Percentiles rank a stretch among this genome's conserved stretches.
Evolutionary conservation across 148 eudicot species (phyloP).

Genomic region (Persicaria tinctoria): DNA sequence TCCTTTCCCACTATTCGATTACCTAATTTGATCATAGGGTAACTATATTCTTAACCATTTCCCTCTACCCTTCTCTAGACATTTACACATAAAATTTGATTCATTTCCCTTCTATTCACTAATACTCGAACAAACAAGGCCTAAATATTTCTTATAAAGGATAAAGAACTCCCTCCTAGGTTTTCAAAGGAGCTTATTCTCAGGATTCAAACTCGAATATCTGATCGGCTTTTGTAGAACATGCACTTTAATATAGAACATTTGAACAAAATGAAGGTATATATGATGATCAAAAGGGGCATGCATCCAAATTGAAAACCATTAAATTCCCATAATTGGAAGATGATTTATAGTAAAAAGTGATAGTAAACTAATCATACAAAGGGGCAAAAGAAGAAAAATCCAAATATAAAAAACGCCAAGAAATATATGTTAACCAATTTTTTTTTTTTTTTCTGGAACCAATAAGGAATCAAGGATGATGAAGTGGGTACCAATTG

Average conservation of each 20-base stretch:
- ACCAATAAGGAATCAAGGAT: neutral
- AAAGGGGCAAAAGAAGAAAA: neutral
- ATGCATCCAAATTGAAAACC: neutral
- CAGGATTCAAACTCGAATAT: too few species aligned
- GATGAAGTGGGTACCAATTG: constrained; percentile 41
- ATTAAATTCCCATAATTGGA: neutral
- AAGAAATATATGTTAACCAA: neutral
- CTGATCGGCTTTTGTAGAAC: neutral
- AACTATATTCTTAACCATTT: too few species aligned
- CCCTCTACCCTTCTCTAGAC: too few species aligned
- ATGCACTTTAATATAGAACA: neutral
- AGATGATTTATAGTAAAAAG: neutral
- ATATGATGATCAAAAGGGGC: neutral
- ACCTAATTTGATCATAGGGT: too few species aligned
- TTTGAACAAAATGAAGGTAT: neutral
- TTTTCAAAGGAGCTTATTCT: too few species aligned
- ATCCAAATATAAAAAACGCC: neutral
- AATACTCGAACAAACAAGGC: too few species aligned
- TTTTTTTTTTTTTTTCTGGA: neutral
- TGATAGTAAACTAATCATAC: neutral
- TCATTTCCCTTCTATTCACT: too few species aligned
- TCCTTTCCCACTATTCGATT: too few species aligned
- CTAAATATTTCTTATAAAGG: too few species aligned
- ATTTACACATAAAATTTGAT: too few species aligned
- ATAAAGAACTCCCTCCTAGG: too few species aligned